These are phyloP conservation scores for Colletotrichum incanum DNA, from an alignment of 2,329 filamentous ascomycete species.

Conservation along the genomic window DNA sequence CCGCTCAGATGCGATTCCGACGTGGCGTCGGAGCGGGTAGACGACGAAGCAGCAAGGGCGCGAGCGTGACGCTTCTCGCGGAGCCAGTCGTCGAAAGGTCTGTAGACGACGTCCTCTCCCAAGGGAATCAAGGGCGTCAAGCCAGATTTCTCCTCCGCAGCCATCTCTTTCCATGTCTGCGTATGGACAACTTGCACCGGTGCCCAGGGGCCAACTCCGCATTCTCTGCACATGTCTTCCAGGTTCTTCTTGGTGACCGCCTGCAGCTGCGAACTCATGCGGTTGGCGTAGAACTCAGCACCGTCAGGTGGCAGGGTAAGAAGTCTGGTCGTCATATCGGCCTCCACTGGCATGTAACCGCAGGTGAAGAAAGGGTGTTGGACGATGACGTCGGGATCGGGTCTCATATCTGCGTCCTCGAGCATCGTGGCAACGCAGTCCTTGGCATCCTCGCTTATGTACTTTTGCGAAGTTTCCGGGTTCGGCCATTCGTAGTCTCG, in stretches of 20 bases:
- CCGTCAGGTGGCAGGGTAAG: slow-evolving; percentile 71
- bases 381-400: slow-evolving; percentile 83
- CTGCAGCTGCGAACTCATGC: slow-evolving; percentile 62
- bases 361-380: slow-evolving; percentile 85
- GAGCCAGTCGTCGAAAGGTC: slow-evolving; percentile 74
- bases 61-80: slow-evolving; percentile 63
- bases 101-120: slow-evolving; percentile 74
- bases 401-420: slow-evolving; percentile 81
- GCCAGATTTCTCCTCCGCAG: slow-evolving; percentile 77
- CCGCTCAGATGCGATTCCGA: slow-evolving; percentile 54
- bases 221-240: slow-evolving; percentile 71
- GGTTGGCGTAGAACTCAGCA: slow-evolving; percentile 70
- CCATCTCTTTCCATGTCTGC: slow-evolving; percentile 77
- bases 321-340: slow-evolving; percentile 72
- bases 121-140: slow-evolving; percentile 76
- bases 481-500: slow-evolving; percentile 87
- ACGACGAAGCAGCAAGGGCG: slow-evolving; percentile 43
- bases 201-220: slow-evolving; percentile 72
- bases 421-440: slow-evolving; percentile 84
- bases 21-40: slow-evolving; percentile 38
- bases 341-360: slow-evolving; percentile 78
- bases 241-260: slow-evolving; percentile 67
- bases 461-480: slow-evolving; percentile 75
- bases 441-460: slow-evolving; percentile 82
- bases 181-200: slow-evolving; percentile 64